A percentile compares a stretch with the other conserved stretches of the same genome.
Conservation (phyloP, 495 filamentous ascomycete species). For the Polyplosphaeria fusca region DNA sequence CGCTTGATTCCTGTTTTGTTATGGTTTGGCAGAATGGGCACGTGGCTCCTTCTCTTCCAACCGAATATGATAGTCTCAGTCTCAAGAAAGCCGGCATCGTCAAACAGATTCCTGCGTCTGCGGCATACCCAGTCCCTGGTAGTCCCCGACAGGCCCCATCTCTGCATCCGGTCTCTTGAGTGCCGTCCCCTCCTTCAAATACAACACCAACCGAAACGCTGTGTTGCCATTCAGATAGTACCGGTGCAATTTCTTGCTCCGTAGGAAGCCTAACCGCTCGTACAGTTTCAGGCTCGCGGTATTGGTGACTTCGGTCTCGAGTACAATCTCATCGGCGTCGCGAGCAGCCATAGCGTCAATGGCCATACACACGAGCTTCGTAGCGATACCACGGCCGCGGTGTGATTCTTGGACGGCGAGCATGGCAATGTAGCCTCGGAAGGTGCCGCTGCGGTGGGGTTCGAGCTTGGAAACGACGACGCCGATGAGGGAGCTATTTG, state of each 20-base stretch:
- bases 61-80: no score
- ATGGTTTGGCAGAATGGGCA: no score
- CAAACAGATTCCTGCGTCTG: neutral
- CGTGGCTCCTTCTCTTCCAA: no score
- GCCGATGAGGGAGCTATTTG: constrained; percentile 59
- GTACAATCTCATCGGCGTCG: constrained; percentile 88
- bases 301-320: constrained; percentile 97
- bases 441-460: constrained; percentile 71
- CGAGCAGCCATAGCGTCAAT: constrained; percentile 86
- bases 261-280: constrained; percentile 85
- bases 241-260: constrained; percentile 88
- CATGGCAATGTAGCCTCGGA: constrained; percentile 98
- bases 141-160: neutral
- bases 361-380: constrained; percentile 79
- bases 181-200: constrained; percentile 63
- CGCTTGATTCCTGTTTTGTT: neutral
- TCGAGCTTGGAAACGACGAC: constrained; percentile 98
- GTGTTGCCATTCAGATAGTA: constrained; percentile 98
- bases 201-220: constrained; percentile 82
- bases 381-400: constrained; percentile 86
- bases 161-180: constrained; percentile 8
- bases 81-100: neutral
- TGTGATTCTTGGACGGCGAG: constrained; percentile 76
- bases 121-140: neutral
- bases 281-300: constrained; percentile 89